Base-by-base conservation (phyloP, 805 yeast species). In the Starmerella kuoi region DNA sequence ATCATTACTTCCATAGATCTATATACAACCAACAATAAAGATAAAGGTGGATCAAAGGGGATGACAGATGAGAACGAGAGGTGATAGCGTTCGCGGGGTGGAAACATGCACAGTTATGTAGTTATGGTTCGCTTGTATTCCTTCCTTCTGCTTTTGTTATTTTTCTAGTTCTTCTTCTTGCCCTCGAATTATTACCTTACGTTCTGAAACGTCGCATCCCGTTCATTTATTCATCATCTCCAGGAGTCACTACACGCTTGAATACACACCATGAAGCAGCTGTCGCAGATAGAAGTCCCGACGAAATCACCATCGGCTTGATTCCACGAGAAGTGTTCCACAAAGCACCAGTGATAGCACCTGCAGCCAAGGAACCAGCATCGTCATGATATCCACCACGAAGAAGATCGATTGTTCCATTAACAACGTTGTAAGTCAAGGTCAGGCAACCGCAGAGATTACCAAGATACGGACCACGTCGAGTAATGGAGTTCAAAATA, bases 361-460 rank as follows among this genome's bases (percentile, higher is more conserved):
- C 98, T 1, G 96, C 82, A 15, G 72, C 81, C 33, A 91, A 61
- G 9, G 95, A 81, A 64, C 88, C 88, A 39, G 65, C 59, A 54
- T 79, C 79, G 63, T 88, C 97, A 62, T 88, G 96, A 62, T 77
- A 74, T 40, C 94, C 96, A 65, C 96, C 79, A 42, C 78, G 52
- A 21, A 48, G 59, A 33, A 73, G 70, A 61, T 84, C 97, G 51
- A 91, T 68, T 9, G 79, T 60, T 23, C 91, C 75, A 63, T 86
- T 87, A 53, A 84, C 69, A 52, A 88, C 61, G 66, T 91, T 91
- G 66, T 91, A 91, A 50, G 81, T 73, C 55, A 91, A 65, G 20
- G 96, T 95, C 53, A 91, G 70, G 18, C 86, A 93, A 66, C 96
- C 98, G 14, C 95, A 94, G 40, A 80, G 77, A 68, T 91, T 91